Base-by-base conservation (phyloP, 2,329 filamentous ascomycete genomes). In the Didymosphaeria variabile region DNA sequence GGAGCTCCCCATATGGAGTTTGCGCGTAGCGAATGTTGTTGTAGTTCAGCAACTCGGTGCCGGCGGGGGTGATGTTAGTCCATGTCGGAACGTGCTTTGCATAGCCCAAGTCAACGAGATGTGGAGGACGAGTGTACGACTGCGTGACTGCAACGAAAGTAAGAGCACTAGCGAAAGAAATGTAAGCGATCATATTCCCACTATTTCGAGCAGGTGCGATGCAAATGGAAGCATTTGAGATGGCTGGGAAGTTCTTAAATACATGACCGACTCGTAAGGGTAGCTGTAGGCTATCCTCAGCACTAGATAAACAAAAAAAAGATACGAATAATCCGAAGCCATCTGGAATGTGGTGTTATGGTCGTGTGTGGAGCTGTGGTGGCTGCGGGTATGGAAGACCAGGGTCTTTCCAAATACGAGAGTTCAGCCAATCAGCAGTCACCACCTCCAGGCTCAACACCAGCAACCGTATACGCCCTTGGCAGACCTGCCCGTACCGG, bases 1-100 rank as follows among this genome's bases (percentile, higher is more conserved):
- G 59, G 9, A 45, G 49, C 17, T 12, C 9, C 2, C 59, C 55
- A 3, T 42, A 44, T 3, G 59, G 55, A 19, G 55, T 50, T 13
- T 45, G 38, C 17, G 59, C 45, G 32, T 50, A 55, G 45, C 56
- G 60, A n/a, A 58, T 59, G 45, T 62, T 62, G 32, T 60, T 51
- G 40, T 60, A 60, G 47, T 52, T 53, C 5, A 57, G 46, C 9
- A 60, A 34, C 31, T 52, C 5, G 38, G 47, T 31, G 38, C 38
- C 49, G 38, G 45, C 19, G 7, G 21, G 29, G 19, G 59, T 57
- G 5, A 26, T 53, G 47, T 61, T 58, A 13, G 29, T 44, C n/a
- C 38, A 58, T 9, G 54, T 61, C 23, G 55, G 57, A 10, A 53
- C 23, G 23, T 62, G 57, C 32, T 59, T 60, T 26, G 57, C 53